Evolutionary conservation across 2,329 filamentous ascomycete species (phyloP).

Genomic region (Colletotrichum liaoningense): DNA sequence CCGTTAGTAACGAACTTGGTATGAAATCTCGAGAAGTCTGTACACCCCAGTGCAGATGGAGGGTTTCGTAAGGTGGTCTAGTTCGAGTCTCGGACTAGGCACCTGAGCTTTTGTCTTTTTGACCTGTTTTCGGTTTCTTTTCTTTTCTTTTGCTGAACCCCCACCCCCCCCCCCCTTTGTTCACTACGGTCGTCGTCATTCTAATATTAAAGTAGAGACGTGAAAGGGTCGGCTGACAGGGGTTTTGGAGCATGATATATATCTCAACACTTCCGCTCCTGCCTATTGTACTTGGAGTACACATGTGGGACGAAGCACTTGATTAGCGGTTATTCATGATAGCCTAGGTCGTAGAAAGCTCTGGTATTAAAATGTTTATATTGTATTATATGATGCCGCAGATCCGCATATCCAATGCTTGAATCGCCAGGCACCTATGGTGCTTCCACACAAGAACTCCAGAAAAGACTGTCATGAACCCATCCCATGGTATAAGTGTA

Average conservation of each 20-base stretch:
- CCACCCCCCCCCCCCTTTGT: too few species aligned
- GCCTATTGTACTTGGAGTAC: neutral
- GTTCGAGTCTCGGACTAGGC: neutral
- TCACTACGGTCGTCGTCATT: too few species aligned
- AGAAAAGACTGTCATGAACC: neutral
- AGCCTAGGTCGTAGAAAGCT: neutral
- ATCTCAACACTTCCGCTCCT: too few species aligned
- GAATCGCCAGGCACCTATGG: neutral
- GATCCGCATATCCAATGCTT: neutral
- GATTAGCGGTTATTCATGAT: too few species aligned
- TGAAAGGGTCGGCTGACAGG: too few species aligned
- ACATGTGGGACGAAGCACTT: neutral
- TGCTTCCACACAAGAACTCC: neutral
- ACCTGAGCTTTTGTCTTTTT: constrained; percentile 5
- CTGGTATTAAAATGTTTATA: neutral
- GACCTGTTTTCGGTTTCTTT: too few species aligned
- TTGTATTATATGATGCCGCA: neutral
- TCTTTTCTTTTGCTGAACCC: too few species aligned
- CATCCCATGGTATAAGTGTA: neutral
- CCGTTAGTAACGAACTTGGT: constrained; percentile 18
- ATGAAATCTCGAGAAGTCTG: constrained; percentile 1
- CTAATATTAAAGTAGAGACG: too few species aligned
- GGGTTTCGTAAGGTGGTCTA: neutral
- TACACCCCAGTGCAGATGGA: neutral
- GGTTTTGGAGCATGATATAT: too few species aligned